Evolutionary conservation across 2,329 filamentous ascomycete species (phyloP), one percentile per base, ranked within the genome.

Genomic region (Paecilomyces niveus): DNA sequence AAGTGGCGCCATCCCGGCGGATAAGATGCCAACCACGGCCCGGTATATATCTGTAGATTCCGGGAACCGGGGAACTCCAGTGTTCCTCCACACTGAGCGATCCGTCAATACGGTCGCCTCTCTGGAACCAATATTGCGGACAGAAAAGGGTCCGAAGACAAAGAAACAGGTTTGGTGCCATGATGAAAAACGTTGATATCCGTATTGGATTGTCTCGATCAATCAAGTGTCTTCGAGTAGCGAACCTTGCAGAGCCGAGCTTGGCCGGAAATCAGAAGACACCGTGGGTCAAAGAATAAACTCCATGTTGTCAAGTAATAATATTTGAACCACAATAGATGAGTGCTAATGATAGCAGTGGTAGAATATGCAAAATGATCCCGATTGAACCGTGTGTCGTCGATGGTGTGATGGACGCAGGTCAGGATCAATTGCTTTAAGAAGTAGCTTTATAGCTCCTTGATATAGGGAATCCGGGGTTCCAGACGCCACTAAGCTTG

Each of bases 131-230:
- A 70, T 80, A 79, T 59, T 73, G 69, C 6, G 79, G 79, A 57
- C 75, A 76, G 67, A 80, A 78, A 52, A 78, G 68, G 55, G 72
- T 76, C 57, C 79, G 78, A n/a, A 78, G 72, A 55, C 77, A 79
- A 65, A 81, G 65, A 57, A 80, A 78, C 54, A 80, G 74, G 64
- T 81, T 81, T 61, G 79, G 79, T 50, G 79, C 76, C 79, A 81
- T 81, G 59, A 49, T 54, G 57, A 63, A 53, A 54, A 54, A 45
- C 57, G 32, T 31, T 29, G 29, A 55, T 59, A 11, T 10, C 6
- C 9, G 26, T 53, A 57, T 54, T 22, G 53, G 52, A 45, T 59
- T 63, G 67, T 65, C 65, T 63, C 65, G 58, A 57, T 59, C 26
- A 57, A 54, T 53, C 35, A n/a, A 45, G n/a, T 45, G 39, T 45